Conservation (phyloP, 345 rosid genomes). For the Eucalyptus guilfoylei region DNA sequence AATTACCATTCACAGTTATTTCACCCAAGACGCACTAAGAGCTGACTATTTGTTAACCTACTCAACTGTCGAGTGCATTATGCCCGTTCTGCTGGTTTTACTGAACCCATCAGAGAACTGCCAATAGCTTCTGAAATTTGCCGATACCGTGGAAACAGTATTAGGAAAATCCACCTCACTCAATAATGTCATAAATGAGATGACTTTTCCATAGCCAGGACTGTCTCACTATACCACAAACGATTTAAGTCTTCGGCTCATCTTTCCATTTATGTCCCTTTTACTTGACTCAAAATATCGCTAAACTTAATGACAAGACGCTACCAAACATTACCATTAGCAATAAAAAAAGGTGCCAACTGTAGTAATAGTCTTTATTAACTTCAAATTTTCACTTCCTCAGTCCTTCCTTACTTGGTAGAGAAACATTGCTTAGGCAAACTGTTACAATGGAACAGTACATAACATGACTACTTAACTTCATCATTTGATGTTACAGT, state of each 20-base stretch:
- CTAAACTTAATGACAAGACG: neutral
- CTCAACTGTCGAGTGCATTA: neutral
- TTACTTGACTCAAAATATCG: neutral
- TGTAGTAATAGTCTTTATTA: neutral
- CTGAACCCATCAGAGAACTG: neutral
- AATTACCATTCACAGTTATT: neutral
- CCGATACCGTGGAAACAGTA: neutral
- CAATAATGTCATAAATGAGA: neutral
- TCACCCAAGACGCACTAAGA: neutral
- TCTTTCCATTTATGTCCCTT: neutral
- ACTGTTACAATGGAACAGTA: neutral
- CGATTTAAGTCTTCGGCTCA: neutral
- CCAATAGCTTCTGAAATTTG: neutral
- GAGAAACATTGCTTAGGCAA: neutral
- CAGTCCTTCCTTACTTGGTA: neutral
- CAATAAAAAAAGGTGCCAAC: neutral
- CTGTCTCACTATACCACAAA: neutral
- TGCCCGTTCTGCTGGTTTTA: neutral
- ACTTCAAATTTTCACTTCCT: neutral
- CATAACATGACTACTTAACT: neutral
- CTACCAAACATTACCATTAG: neutral
- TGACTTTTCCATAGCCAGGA: neutral
- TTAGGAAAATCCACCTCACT: neutral
- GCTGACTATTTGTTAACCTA: neutral
- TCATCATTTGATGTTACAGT: neutral